These are phyloP conservation scores for Pterocarpus macrocarpus DNA, from an alignment of 306 rosid species.

Conservation along the genomic window DNA sequence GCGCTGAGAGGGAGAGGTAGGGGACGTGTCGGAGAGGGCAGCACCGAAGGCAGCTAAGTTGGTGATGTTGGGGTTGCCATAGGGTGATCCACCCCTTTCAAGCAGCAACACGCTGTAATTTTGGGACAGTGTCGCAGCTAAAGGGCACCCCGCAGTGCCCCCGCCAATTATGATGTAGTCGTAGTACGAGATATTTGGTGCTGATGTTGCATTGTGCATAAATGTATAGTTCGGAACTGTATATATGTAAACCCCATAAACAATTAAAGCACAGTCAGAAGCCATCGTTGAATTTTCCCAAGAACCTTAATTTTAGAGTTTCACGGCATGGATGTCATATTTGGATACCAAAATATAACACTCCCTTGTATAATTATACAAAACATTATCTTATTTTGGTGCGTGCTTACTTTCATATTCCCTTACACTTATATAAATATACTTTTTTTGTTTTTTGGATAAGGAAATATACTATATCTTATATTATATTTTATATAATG, in stretches of 20 bases:
- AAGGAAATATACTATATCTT: no score
- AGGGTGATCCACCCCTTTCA: slow-evolving; percentile 86
- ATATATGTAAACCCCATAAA: neutral
- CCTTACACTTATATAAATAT: no score
- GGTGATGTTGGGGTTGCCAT: slow-evolving; percentile 74
- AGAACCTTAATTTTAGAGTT: no score
- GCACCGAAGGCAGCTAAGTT: slow-evolving; percentile 68
- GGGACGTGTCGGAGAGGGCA: slow-evolving; percentile 66
- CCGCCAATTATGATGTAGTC: slow-evolving; percentile 88
- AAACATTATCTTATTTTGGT: no score
- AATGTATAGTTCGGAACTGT: slow-evolving; percentile 63
- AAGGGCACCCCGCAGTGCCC: slow-evolving; percentile 87
- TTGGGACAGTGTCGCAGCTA: slow-evolving; percentile 81
- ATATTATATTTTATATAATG: no score
- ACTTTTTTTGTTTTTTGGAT: no score
- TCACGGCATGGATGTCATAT: no score
- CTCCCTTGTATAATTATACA: no score
- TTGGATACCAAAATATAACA: no score
- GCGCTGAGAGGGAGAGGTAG: slow-evolving; percentile 80
- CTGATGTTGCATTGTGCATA: slow-evolving; percentile 63
- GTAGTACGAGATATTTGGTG: slow-evolving; percentile 60
- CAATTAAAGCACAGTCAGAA: neutral
- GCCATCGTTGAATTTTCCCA: neutral
- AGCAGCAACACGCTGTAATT: slow-evolving; percentile 73
- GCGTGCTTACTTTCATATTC: no score